Base-by-base conservation (phyloP, 2,329 filamentous ascomycete species). In the Verticillium zaregamsianum region DNA sequence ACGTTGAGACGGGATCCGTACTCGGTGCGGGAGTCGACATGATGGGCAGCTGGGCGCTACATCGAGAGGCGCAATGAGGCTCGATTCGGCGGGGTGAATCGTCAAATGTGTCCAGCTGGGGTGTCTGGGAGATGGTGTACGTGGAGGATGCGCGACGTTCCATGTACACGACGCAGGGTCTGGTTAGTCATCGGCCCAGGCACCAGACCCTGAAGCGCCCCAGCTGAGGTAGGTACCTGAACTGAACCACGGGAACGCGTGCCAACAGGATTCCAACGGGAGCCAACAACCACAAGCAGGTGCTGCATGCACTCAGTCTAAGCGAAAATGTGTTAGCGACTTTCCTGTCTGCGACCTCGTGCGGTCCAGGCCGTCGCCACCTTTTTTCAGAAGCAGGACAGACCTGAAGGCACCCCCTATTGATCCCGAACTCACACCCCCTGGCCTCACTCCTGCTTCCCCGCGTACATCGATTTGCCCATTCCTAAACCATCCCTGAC, bases 11-110 rank as follows among this genome's bases (percentile, higher is more conserved):
- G 55, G 69, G 63, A 49, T 65, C 65, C 55, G 63, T 65, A 56
- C 66, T 62, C 62, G 69, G 64, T 57, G 66, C 70, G 60, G 70
- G 64, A 55, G 71, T 68, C 61, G 71, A 70, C 71, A 73, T 73
- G 64, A 61, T 67, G 62, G 40, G 54, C 25, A 55, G 54, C 54
- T 32, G 15, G 23, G 31, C 25, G 25, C 54, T 33, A 31, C 54
- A 55, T 55, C 54, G 25, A 33, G 54, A 33, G 31, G 54, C 54
- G 28, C 6, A 17, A 25, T 14, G 54, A 55, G 25, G 12, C 54
- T 31, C 31, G 54, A 55, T 55, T 31, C 54, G 31, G 54, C 54
- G 54, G 23, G 45, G 45, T 23, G n/a, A 52, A 52, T 52, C 45
- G 45, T 52, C 45, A 52, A 52, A 52, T 52, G 45, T 52, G 45